A percentile compares a stretch with the other conserved stretches of the same genome.
phyloP scores from a whole-genome alignment of 2,329 filamentous ascomycete species.

The Aspergillus ibericus region DNA sequence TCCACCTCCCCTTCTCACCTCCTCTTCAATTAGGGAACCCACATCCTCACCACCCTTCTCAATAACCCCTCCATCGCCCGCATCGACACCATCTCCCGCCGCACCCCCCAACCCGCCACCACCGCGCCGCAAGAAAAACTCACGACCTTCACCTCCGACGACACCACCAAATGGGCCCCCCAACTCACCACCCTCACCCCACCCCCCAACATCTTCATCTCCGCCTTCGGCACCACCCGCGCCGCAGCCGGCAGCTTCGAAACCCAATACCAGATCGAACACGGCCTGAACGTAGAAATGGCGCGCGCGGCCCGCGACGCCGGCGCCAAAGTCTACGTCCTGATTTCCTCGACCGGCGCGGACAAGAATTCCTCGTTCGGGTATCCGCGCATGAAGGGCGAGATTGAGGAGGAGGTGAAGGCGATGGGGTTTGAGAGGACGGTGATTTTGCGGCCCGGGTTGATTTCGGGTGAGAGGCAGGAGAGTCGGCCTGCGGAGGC shows the following conservation, averaged over 20 bases:
- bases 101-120: slow-evolving; percentile 39
- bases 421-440: slow-evolving; percentile 73
- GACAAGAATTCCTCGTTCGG: slow-evolving; percentile 55
- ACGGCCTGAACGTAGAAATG: slow-evolving; percentile 79
- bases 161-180: slow-evolving; percentile 68
- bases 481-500: slow-evolving; percentile 61
- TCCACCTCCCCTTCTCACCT: too few relatives aligned
- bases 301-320: slow-evolving; percentile 72
- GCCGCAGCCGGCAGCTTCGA: slow-evolving; percentile 72
- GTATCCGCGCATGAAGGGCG: slow-evolving; percentile 75
- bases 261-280: slow-evolving; percentile 83
- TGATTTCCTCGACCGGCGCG: slow-evolving; percentile 64
- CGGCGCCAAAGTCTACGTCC: slow-evolving; percentile 72
- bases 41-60: slow-evolving; percentile 65
- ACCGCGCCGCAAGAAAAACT: slow-evolving; percentile 62
- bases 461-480: slow-evolving; percentile 72
- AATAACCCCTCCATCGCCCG: slow-evolving; percentile 38
- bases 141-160: slow-evolving; percentile 64
- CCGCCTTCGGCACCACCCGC: slow-evolving; percentile 76
- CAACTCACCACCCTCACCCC: slow-evolving; percentile 58
- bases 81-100: slow-evolving; percentile 49
- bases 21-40: slow-evolving; percentile 58
- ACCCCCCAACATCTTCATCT: slow-evolving; percentile 67
- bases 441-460: slow-evolving; percentile 70
- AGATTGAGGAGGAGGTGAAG: slow-evolving; percentile 77